Percentiles rank a stretch among this genome's conserved stretches.
phyloP scores from a whole-genome alignment of 306 rosid genomes.

The Acacia acuminata region DNA sequence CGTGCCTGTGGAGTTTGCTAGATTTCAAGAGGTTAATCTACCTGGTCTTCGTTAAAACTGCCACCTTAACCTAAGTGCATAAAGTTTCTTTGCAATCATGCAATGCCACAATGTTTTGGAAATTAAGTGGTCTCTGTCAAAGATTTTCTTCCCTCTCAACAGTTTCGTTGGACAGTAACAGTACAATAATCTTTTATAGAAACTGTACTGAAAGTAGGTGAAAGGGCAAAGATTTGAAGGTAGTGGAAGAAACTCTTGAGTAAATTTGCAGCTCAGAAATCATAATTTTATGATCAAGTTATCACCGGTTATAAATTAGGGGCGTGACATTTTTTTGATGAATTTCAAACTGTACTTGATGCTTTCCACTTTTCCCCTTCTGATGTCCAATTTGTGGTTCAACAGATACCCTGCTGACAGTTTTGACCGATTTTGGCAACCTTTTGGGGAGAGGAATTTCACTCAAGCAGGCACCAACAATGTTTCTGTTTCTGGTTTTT shows the following conservation, averaged over 20 bases:
- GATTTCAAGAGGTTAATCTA: neutral
- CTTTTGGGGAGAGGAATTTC: constrained; percentile 44
- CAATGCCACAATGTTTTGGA: neutral
- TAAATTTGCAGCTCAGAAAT: constrained; percentile 22
- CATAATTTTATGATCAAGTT: neutral
- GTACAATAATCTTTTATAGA: neutral
- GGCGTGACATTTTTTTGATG: neutral
- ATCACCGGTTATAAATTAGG: constrained; percentile 2
- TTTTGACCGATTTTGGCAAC: constrained; percentile 79
- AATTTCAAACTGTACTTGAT: neutral
- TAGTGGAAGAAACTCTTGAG: constrained; percentile 1
- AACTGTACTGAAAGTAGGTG: neutral
- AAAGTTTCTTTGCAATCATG: neutral
- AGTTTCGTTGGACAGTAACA: neutral
- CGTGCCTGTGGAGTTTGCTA: neutral
- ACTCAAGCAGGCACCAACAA: constrained; percentile 43
- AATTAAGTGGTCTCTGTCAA: neutral
- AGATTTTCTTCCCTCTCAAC: neutral
- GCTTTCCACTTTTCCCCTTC: neutral
- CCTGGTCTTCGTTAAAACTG: neutral
- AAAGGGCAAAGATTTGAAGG: neutral
- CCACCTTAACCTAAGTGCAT: neutral
- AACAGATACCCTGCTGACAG: constrained; percentile 84
- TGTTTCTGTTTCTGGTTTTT: constrained; percentile 71
- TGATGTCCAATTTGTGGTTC: constrained; percentile 13